These are phyloP conservation scores for Salinomyces thailandicus DNA, from an alignment of 2,329 filamentous ascomycete genomes.

Conservation along the genomic window DNA sequence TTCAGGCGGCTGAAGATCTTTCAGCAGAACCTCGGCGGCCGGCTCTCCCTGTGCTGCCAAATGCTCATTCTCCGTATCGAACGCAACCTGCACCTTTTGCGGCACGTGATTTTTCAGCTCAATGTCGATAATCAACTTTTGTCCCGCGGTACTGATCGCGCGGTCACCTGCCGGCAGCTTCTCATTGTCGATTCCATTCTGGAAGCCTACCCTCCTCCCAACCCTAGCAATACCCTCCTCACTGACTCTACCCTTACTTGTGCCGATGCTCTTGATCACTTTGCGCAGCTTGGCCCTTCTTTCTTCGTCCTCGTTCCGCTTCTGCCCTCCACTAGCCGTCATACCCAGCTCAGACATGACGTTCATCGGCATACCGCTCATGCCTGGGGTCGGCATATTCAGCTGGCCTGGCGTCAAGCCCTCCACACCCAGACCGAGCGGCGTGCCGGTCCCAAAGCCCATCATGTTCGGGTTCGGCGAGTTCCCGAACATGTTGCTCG, in stretches of 20 bases:
- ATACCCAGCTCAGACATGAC: constrained; percentile 35
- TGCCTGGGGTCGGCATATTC: constrained; percentile 22
- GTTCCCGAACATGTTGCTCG: constrained; percentile 13
- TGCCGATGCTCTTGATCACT: constrained; percentile 56
- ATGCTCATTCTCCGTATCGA: constrained; percentile 49
- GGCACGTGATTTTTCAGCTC: constrained; percentile 19
- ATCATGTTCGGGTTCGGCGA: constrained; percentile 17
- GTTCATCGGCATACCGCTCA: constrained; percentile 33
- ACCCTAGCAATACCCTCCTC: constrained; percentile 65
- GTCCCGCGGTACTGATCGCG: constrained; percentile 28
- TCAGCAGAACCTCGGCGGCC: constrained; percentile 55
- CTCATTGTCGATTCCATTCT: constrained; percentile 27
- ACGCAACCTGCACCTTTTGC: constrained; percentile 51
- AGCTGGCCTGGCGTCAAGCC: constrained; percentile 32
- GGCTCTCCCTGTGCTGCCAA: constrained; percentile 51
- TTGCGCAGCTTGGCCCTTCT: constrained; percentile 43
- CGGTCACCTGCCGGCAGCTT: constrained; percentile 19
- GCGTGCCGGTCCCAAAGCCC: constrained; percentile 22
- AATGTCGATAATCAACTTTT: constrained; percentile 26
- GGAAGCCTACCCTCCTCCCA: constrained; percentile 55
- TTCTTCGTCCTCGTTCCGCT: constrained; percentile 43
- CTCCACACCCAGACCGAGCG: constrained; percentile 21
- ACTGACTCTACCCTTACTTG: constrained; percentile 59
- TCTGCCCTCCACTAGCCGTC: constrained; percentile 25
- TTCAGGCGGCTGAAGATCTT: constrained; percentile 51